Base-by-base conservation (phyloP, 768 basidiomycete species). In the Melanogaster broomeanus region DNA sequence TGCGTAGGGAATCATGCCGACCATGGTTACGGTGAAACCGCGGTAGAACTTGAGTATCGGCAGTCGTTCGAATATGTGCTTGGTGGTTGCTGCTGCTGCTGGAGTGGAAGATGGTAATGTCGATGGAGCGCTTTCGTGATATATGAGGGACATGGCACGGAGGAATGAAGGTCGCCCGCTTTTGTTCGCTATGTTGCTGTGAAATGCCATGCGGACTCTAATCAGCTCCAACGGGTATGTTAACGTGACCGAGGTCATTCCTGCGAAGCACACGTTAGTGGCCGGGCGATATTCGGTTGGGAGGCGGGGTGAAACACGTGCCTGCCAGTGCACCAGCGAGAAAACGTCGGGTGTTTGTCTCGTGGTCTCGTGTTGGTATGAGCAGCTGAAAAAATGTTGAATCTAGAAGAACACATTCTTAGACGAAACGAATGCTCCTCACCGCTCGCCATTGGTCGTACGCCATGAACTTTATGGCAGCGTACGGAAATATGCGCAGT, bases 171-270 rank as follows among this genome's bases (percentile, higher is more conserved):
- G 81, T 25, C 75, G 77, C 24, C 58, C 61, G 10, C 61, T 60
- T 33, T 60, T 61, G 52, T 61, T 52, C 27, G 60, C 57, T 35
- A 56, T 33, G 42, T 52, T 57, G 51, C 50, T 66, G 25, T 74
- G 62, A 65, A 88, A 97, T 0, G 97, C 97, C 80, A 99, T 84
- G 48, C 97, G 89, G 21, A 99, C 97, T 54, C 97, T 88, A 52
- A 98, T 86, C 18, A 99, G 76, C 59, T 99, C 97, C 49, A 99
- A 77, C 2, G 97, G 97, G 71, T 99, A 99, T 45, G 97, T 98
- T 66, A 89, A 83, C 50, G 90, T 80, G 18, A 98, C 93, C 21
- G 94, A 93, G 39, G 84, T 82, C 45, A 88, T 87, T 38, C 96
- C 94, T 84, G 55, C n/a, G 37, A 39, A 27, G 28, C 13, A 4